Base-by-base conservation (phyloP, 2,329 filamentous ascomycete genomes). In the Epichloe typhina region DNA sequence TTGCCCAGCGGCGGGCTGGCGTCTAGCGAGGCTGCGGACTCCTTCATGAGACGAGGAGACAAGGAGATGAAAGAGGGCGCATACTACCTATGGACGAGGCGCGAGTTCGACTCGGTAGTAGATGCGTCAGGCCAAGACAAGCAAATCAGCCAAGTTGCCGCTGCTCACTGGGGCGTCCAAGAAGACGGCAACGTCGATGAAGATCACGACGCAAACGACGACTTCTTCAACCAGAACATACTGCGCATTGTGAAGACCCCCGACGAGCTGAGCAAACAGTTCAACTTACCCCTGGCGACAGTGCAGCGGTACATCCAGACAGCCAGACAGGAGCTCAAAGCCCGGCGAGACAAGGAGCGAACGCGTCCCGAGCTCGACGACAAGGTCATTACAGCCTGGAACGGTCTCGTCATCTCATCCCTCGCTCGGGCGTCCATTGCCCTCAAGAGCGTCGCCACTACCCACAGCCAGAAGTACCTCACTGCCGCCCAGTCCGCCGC, bases 171-270 rank as follows among this genome's bases (percentile, higher is more conserved):
- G 80, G 86, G 87, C 53, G 84, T 96, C 13, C 77, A 79, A 35
- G 76, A 86, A 40, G 82, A 94, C 57, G 93, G 93, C 43, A 97
- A 98, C 60, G 84, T 98, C 1, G 79, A 83, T 36, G 81, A 83
- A 3, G 79, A 84, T 50, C 82, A 91, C 58, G 93, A 98, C 62
- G 84, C 87, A 0, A 86, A 95, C 59, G 91, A 97, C 62, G 91
- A 97, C 61, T 91, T 97, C 53, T 84, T 95, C 61, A 89, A 91
- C 59, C 88, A 95, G 63, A 98, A 97, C 61, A 89, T 95, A 5
- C 69, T 96, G 2, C 80, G 82, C 38, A 76, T 95, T 26, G 78
- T 78, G 37, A 81, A 77, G 53, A 85, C 83, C 0, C 75, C 82
- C 0, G 73, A 76, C 19, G 80, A 84, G 45, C 72, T 98, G 7